A percentile compares a stretch with the other conserved stretches of the same genome.
These are phyloP conservation scores for Lophiostoma macrostomum DNA, from an alignment of 495 filamentous ascomycete species.

Conservation along the genomic window DNA sequence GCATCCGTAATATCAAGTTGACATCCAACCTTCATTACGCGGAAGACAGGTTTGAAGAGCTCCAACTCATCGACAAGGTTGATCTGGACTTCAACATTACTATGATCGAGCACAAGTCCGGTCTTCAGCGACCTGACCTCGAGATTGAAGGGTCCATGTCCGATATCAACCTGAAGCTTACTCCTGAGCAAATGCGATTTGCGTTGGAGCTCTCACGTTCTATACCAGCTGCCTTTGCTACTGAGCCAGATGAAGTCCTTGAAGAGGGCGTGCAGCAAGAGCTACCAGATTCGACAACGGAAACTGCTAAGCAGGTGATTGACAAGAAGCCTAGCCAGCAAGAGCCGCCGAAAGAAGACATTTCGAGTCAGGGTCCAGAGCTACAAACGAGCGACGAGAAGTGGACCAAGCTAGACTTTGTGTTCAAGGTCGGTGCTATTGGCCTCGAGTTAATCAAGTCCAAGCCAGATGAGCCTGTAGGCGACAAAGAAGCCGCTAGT, in stretches of 20 bases:
- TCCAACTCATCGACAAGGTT: slow-evolving; percentile 95
- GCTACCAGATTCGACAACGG: slow-evolving; percentile 55
- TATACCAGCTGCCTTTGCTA: slow-evolving; percentile 80
- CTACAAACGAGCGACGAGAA: slow-evolving; percentile 60
- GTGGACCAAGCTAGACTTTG: slow-evolving; percentile 92
- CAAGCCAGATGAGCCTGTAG: slow-evolving; percentile 68
- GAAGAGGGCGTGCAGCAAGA: slow-evolving; percentile 63
- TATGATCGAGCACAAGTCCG: slow-evolving; percentile 77
- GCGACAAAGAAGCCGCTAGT: slow-evolving; percentile 73
- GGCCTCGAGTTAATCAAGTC: slow-evolving; percentile 84
- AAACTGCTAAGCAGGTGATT: slow-evolving; percentile 47
- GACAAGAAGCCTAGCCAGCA: slow-evolving; percentile 31
- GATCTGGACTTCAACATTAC: slow-evolving; percentile 89
- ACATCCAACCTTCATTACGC: slow-evolving; percentile 86
- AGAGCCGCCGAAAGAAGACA: slow-evolving; percentile 41
- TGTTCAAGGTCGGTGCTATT: slow-evolving; percentile 84
- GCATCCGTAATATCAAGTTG: slow-evolving; percentile 85
- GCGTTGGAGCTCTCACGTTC: slow-evolving; percentile 78
- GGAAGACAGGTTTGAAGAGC: slow-evolving; percentile 69
- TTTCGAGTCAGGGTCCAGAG: slow-evolving; percentile 61
- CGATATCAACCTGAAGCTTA: slow-evolving; percentile 83
- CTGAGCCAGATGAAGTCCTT: slow-evolving; percentile 65
- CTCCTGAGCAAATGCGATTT: slow-evolving; percentile 86
- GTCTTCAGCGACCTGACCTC: slow-evolving; percentile 78
- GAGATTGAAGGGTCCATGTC: slow-evolving; percentile 90